Base-by-base conservation (phyloP, 495 filamentous ascomycete species). In the Xylaria acuta region DNA sequence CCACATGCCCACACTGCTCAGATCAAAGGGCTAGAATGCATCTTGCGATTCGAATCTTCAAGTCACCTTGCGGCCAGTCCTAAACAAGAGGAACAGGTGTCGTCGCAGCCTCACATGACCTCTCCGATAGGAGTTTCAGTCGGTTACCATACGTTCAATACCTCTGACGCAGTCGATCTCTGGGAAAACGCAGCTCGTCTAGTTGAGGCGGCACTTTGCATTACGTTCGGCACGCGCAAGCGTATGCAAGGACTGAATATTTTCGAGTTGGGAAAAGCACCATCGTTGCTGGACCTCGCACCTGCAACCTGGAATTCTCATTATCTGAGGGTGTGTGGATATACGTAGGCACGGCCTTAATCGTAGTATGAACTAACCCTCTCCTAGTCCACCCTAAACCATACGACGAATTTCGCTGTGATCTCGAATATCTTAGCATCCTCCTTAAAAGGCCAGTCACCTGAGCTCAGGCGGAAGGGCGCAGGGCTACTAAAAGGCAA, bases 301-400 rank as follows among this genome's bases (percentile, higher is more conserved):
- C 84, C 84, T 27, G 77, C 80, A 62, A 81, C 85, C 6, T 86
- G 83, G 82, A 82, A 86, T 64, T 75, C 80, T 36, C 78, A 71
- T 6, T 84, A 86, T 70, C 77, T 83, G 3, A 76, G 81, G 77
- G 84, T 80, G 69, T 72, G 72, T 27, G 12, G 45, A 54, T n/a
- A 12, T 56, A 11, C 11, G 0, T 38, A 47, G n/a, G 36, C 25
- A 18, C 45, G 16, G n/a, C 64, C 12, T 8, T 11, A 56, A 0
- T n/a, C 9, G 12, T 27, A 58, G 5, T 8, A 47, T 22, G 22
- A 60, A 27, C 74, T 59, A 56, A 69, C 72, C 74, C 74, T 74
- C n/a, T 80, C 40, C 45, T 69, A 77, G 78, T 70, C 34, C 56
- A 77, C 73, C 68, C 77, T 53, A 30, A 73, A 41, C 41, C 75